Evolutionary conservation across 306 rosid species (phyloP), one percentile per base, ranked within the genome.

Genomic region (Notholithocarpus densiflorus): DNA sequence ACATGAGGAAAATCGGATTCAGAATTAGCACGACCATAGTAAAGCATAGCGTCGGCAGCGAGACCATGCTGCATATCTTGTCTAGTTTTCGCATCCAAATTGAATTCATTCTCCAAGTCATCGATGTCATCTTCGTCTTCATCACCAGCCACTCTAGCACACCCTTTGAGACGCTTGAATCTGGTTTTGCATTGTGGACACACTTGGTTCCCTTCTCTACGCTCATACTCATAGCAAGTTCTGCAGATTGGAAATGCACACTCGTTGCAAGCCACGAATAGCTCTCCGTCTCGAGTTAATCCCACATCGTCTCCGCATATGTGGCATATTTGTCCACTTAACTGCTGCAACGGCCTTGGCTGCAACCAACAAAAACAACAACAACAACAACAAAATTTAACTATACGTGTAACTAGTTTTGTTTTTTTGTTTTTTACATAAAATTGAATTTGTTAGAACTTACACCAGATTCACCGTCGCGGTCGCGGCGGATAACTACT

Each of bases 131-230:
- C 97, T 80, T 92, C 97, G 31, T 92, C 97, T 60, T 92, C 97
- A 84, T 92, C 94, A 5, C 97, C 94, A 1, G 87, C 90, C 76
- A 92, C 92, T 77, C 97, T 87, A 52, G 86, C 88, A 76, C 87
- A 82, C 27, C 97, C 97, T 92, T 87, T 88, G 59, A 85, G 90
- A 77, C 94, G 92, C 77, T 87, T 87, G 72, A 80, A 90, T 83
- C 91, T 84, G 27, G 94, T 92, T 51, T 87, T 90, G 92, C 97
- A 92, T 56, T 81, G 92, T 77, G 94, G 97, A 4, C 97, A 92
- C 24, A 84, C 76, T 31, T 87, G 89, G 82, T 62, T 87, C 66
- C 97, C 97, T 65, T 92, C 94, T 34, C 81, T 81, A 20, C 97
- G 85, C 82, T 92, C 97, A 52, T 88, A 92, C 52, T 92, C 90